phyloP scores from a whole-genome alignment of 495 filamentous ascomycete species.

The Aspergillus sparsus region DNA sequence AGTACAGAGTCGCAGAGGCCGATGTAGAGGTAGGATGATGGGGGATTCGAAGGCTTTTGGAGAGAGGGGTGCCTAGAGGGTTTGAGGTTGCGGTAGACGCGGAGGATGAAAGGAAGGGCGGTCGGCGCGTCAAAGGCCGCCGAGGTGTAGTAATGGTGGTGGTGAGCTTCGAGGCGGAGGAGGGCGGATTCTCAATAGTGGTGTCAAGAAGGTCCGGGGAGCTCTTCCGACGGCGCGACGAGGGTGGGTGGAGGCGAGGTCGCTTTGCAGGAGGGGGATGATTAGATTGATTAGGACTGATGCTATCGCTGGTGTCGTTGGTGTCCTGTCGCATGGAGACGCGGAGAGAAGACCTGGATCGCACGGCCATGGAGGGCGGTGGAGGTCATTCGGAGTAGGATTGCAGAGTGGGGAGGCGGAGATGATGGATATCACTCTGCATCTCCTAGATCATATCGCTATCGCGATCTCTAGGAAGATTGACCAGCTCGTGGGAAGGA shows the following conservation, averaged over 20 bases:
- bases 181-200: conserved; percentile 23
- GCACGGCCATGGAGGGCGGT: conserved; percentile 38
- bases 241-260: conserved; percentile 28
- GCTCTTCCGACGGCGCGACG: conserved; percentile 37
- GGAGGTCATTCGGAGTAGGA: conserved; percentile 17
- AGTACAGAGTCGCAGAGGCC: conserved; percentile 8
- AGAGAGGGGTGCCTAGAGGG: conserved; percentile 9
- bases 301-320: conserved; percentile 26
- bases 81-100: conserved; percentile 18
- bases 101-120: conserved; percentile 24
- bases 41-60: conserved; percentile 11
- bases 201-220: conserved; percentile 46
- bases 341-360: conserved; percentile 41
- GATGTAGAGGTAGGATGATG: conserved; percentile 12
- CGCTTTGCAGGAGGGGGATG: conserved; percentile 35
- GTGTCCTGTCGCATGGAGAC: conserved; percentile 38
- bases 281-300: conserved; percentile 22
- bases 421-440: conserved; percentile 1
- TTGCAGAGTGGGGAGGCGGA: conserved; percentile 1
- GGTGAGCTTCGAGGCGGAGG: conserved; percentile 19
- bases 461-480: not conserved
- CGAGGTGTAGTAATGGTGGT: conserved; percentile 14
- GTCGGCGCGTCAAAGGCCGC: conserved; percentile 27
- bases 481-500: not conserved
- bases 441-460: not conserved